Evolutionary conservation across 192 early-diverging fungal genomes (phyloP).

Genomic region (Coemansia guatemalensis): DNA sequence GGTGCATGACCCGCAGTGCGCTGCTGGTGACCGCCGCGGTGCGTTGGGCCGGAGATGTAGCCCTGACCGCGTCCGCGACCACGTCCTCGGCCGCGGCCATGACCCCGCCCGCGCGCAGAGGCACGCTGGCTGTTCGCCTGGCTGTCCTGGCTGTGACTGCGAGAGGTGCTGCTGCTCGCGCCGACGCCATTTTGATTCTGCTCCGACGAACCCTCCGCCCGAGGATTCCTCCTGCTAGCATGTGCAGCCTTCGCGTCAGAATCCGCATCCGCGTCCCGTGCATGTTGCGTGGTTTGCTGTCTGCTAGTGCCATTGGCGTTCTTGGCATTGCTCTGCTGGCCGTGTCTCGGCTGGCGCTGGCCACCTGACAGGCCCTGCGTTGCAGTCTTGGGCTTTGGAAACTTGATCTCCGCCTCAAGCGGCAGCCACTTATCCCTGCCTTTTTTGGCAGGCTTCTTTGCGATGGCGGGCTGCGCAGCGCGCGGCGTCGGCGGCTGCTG

Average conservation of each 20-base stretch:
- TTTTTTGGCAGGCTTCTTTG: slow-evolving; percentile 39
- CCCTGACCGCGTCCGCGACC: slow-evolving; percentile 29
- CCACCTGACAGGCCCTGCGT: slow-evolving; percentile 18
- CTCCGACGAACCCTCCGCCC: slow-evolving; percentile 12
- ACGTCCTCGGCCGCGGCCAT: slow-evolving; percentile 30
- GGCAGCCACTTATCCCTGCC: slow-evolving; percentile 56
- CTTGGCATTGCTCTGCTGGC: slow-evolving; percentile 14
- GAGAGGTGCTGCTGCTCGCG: slow-evolving; percentile 6
- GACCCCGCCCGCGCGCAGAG: slow-evolving; percentile 16
- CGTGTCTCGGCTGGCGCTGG: slow-evolving; percentile 26
- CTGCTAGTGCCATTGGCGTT: slow-evolving; percentile 6
- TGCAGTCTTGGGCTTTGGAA: slow-evolving; percentile 42
- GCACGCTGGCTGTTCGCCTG: slow-evolving; percentile 9
- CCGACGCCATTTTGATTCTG: slow-evolving; percentile 6
- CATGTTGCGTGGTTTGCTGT: neutral
- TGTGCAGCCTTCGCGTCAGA: slow-evolving; percentile 12
- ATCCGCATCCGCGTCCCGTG: slow-evolving; percentile 9
- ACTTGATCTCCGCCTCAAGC: slow-evolving; percentile 51
- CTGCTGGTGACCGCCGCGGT: slow-evolving; percentile 21
- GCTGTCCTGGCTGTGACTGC: slow-evolving; percentile 12
- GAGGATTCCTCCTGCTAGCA: slow-evolving; percentile 15
- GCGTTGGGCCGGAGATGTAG: slow-evolving; percentile 10
- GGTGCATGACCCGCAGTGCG: slow-evolving; percentile 42
- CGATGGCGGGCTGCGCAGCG: slow-evolving; percentile 1
- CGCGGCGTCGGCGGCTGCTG: slow-evolving; percentile 8